phyloP scores from a whole-genome alignment of 2,329 filamentous ascomycete species.

The Rhytidhysteron rufulum region DNA sequence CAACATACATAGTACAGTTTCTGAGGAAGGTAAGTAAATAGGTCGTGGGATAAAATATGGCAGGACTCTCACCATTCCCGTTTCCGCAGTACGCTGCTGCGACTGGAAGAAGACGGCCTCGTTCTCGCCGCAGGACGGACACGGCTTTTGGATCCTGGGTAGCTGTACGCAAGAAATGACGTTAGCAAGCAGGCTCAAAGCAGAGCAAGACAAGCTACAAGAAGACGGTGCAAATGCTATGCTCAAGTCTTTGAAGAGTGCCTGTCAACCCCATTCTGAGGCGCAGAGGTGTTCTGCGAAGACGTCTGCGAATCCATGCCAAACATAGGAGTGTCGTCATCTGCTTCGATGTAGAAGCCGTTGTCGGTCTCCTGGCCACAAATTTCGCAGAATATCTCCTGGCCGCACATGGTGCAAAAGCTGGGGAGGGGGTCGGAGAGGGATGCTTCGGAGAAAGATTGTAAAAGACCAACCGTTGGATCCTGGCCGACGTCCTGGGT shows the following conservation, averaged over 20 bases:
- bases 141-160: constrained; percentile 80
- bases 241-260: constrained; percentile 30
- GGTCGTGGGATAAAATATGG: not conserved
- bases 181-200: constrained; percentile 29
- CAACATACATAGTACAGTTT: constrained; percentile 72
- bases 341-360: constrained; percentile 43
- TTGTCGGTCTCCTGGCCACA: constrained; percentile 47
- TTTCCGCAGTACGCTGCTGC: constrained; percentile 93
- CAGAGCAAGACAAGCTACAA: constrained; percentile 31
- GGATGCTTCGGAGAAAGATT: constrained; percentile 25
- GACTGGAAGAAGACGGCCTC: constrained; percentile 99
- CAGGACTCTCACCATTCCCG: constrained; percentile 76
- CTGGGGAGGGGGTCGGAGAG: constrained; percentile 33
- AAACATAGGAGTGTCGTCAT: constrained; percentile 28
- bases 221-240: constrained; percentile 20
- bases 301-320: constrained; percentile 1
- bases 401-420: constrained; percentile 57
- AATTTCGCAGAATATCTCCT: constrained; percentile 52
- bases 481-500: constrained; percentile 96
- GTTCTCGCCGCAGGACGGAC: constrained; percentile 77
- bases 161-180: constrained; percentile 59
- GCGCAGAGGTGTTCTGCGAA: constrained; percentile 10
- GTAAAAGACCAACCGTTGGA: constrained; percentile 82
- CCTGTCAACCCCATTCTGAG: constrained; percentile 23
- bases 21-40: constrained; percentile 25